Percentiles rank a stretch among this genome's conserved stretches.
Conservation (phyloP, 2,329 filamentous ascomycete species). For the Fusarium musae region DNA sequence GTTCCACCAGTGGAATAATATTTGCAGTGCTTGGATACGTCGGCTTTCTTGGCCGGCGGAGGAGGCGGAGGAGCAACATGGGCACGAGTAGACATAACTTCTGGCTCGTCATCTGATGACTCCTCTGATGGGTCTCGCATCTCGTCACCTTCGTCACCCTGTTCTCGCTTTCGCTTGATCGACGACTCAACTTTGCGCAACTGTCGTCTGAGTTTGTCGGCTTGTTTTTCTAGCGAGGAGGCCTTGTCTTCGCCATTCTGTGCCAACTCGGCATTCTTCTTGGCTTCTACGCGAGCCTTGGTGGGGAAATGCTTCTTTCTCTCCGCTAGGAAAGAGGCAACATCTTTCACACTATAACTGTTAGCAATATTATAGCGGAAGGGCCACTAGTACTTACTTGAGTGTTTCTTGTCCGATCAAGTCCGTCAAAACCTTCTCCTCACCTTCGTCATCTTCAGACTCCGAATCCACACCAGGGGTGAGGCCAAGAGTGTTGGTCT, state of each 20-base stretch:
- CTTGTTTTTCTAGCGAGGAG: constrained; percentile 67
- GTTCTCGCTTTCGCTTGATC: constrained; percentile 75
- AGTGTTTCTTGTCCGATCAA: constrained; percentile 66
- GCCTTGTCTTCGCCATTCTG: constrained; percentile 69
- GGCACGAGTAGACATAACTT: constrained; percentile 64
- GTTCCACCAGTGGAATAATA: constrained; percentile 76
- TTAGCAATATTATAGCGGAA: constrained; percentile 15
- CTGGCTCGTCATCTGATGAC: constrained; percentile 69
- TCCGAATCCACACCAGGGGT: constrained; percentile 73
- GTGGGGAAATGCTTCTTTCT: constrained; percentile 85
- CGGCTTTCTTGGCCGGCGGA: constrained; percentile 65
- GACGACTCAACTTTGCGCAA: constrained; percentile 77
- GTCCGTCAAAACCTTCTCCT: constrained; percentile 74
- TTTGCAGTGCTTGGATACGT: constrained; percentile 74
- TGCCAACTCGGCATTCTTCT: constrained; percentile 61
- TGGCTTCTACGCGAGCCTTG: constrained; percentile 73
- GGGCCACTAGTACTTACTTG: constrained; percentile 56
- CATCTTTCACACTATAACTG: constrained; percentile 68
- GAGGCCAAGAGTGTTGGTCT: constrained; percentile 77
- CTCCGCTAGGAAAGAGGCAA: constrained; percentile 83
- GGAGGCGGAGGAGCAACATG: constrained; percentile 49
- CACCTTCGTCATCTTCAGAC: constrained; percentile 73
- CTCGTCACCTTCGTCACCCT: constrained; percentile 74
- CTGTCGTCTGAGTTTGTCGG: constrained; percentile 71
- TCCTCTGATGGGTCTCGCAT: constrained; percentile 66